Percentiles rank a stretch among this genome's conserved stretches.
phyloP scores from a whole-genome alignment of 768 basidiomycete genomes.

The Rhizopogon sp. region DNA sequence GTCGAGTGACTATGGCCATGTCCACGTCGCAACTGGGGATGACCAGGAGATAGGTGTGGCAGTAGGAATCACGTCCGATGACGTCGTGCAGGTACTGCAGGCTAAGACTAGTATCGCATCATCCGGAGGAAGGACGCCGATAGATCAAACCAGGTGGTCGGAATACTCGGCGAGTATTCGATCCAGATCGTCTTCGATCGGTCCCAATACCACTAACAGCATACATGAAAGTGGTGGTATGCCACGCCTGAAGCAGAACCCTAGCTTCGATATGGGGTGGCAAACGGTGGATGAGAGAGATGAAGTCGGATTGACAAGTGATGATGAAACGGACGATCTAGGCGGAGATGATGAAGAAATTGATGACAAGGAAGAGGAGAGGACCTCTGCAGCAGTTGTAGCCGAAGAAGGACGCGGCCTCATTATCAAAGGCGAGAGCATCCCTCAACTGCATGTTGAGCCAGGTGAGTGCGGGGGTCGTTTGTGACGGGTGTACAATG shows the following conservation, averaged over 20 bases:
- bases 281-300: conserved; percentile 69
- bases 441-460: conserved; percentile 60
- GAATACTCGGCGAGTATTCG: conserved; percentile 61
- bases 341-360: conserved; percentile 47
- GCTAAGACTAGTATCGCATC: conserved; percentile 44
- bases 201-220: conserved; percentile 37
- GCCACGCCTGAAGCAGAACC: conserved; percentile 52
- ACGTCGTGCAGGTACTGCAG: conserved; percentile 55
- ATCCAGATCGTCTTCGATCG: conserved; percentile 68
- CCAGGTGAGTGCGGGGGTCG: conserved; percentile 49
- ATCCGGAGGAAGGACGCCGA: conserved; percentile 44
- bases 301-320: conserved; percentile 54
- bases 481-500: neutral
- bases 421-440: conserved; percentile 68
- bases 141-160: conserved; percentile 72
- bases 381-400: conserved; percentile 71
- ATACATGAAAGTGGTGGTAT: conserved; percentile 34
- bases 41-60: conserved; percentile 50
- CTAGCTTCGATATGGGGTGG: conserved; percentile 78
- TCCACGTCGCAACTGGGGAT: conserved; percentile 57
- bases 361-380: conserved; percentile 56
- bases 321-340: conserved; percentile 46
- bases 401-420: conserved; percentile 84
- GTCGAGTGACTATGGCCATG: conserved; percentile 58
- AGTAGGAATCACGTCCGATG: conserved; percentile 62